A percentile compares a stretch with the other conserved stretches of the same genome.
Evolutionary conservation across 352 stramenopile species (phyloP).

Genomic region (Aphanomyces invadans): DNA sequence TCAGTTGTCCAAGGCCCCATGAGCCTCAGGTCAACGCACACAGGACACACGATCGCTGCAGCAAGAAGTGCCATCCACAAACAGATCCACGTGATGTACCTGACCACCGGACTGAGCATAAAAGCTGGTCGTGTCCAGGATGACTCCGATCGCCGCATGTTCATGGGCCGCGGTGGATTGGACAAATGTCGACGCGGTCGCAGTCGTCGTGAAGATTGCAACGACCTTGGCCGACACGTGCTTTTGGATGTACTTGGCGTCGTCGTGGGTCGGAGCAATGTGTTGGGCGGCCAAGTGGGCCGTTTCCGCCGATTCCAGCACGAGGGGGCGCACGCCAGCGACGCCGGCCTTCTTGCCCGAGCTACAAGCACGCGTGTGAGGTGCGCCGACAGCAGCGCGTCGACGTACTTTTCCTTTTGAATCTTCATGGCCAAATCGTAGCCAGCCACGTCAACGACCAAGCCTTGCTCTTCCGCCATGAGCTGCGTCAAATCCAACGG

Average conservation of each 20-base stretch:
- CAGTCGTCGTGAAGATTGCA: slow-evolving; percentile 91
- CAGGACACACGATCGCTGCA: too few species aligned
- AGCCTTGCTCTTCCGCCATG: slow-evolving; percentile 92
- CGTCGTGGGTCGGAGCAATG: slow-evolving; percentile 88
- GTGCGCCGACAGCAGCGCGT: neutral
- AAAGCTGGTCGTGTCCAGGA: slow-evolving; percentile 96
- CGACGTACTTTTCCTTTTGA: slow-evolving; percentile 11
- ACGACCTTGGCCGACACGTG: slow-evolving; percentile 77
- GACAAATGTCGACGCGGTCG: slow-evolving; percentile 77
- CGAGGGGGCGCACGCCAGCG: slow-evolving; percentile 64
- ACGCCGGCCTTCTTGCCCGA: slow-evolving; percentile 75
- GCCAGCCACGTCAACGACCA: slow-evolving; percentile 91
- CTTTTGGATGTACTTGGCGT: slow-evolving; percentile 92
- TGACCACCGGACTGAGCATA: slow-evolving; percentile 98
- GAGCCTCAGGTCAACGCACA: too few species aligned
- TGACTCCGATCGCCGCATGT: slow-evolving; percentile 88
- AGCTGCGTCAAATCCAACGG: slow-evolving; percentile 97
- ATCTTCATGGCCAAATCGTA: slow-evolving; percentile 93
- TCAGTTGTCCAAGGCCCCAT: too few species aligned
- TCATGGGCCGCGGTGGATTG: slow-evolving; percentile 63
- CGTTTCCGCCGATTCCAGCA: slow-evolving; percentile 94
- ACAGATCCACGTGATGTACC: too few species aligned
- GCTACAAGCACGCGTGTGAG: neutral
- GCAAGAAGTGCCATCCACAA: too few species aligned
- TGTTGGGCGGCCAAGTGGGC: slow-evolving; percentile 71